These are phyloP conservation scores for Rhodofomes roseus DNA, from an alignment of 1,284 basidiomycete species.

Conservation along the genomic window DNA sequence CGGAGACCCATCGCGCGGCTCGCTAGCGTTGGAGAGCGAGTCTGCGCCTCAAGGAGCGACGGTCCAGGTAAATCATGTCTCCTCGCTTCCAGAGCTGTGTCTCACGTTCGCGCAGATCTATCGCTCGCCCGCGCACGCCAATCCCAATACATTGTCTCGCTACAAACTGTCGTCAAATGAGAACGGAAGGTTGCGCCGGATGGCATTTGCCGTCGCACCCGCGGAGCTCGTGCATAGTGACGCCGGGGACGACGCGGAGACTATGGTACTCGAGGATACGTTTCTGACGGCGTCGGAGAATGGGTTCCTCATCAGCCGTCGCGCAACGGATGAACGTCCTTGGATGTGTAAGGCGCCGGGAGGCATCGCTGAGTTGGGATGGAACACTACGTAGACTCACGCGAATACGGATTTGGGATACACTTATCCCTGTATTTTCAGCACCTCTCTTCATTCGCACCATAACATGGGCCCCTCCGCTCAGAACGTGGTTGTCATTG, in stretches of 20 bases:
- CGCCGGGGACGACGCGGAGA: conserved; percentile 12
- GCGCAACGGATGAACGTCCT: conserved; percentile 15
- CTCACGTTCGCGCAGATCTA: conserved; percentile 9
- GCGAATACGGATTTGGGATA: not conserved
- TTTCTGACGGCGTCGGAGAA: conserved; percentile 61
- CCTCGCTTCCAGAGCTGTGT: not conserved
- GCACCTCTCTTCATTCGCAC: not conserved
- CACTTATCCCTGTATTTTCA: not conserved
- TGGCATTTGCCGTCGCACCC: conserved; percentile 12
- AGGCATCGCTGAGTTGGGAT: conserved; percentile 12
- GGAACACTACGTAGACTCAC: not conserved
- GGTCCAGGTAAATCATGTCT: conserved; percentile 52
- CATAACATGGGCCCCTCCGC: not conserved
- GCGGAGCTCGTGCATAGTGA: conserved; percentile 10
- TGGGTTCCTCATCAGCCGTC: conserved; percentile 40
- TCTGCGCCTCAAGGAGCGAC: conserved; percentile 51
- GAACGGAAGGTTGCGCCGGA: not conserved
- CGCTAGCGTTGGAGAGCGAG: conserved; percentile 65
- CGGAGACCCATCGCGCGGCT: conserved; percentile 78
- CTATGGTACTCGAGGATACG: conserved; percentile 26
- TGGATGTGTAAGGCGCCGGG: conserved; percentile 41
- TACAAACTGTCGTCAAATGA: not conserved
- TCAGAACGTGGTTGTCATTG: too few relatives aligned
- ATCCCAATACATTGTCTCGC: conserved; percentile 1
- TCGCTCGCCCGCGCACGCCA: conserved; percentile 9